These are phyloP conservation scores for Pleurotus ostreatus DNA, from an alignment of 768 basidiomycete genomes.

Conservation along the genomic window DNA sequence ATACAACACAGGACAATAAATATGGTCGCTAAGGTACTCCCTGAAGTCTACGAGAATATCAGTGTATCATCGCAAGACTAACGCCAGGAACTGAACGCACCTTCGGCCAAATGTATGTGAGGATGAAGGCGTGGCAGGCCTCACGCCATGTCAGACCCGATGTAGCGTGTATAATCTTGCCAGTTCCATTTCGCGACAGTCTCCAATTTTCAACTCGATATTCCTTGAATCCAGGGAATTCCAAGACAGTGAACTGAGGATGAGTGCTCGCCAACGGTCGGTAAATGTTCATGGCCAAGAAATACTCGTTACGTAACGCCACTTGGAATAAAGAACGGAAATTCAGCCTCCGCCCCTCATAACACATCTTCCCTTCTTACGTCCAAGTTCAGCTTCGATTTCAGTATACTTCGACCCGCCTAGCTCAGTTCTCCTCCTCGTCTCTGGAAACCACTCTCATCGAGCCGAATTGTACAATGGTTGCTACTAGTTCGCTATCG, in stretches of 20 bases:
- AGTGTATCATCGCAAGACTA: not conserved
- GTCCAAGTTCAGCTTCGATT: not conserved
- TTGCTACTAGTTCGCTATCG: not conserved
- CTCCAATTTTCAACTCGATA: slow-evolving; percentile 57
- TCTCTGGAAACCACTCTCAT: not conserved
- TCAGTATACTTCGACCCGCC: not conserved
- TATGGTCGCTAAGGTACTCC: slow-evolving; percentile 9
- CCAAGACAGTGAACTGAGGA: slow-evolving; percentile 51
- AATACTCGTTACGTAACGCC: not conserved
- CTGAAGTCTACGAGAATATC: slow-evolving; percentile 13
- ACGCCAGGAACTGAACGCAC: slow-evolving; percentile 13
- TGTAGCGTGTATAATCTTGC: slow-evolving; percentile 25
- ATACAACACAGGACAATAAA: slow-evolving; percentile 14
- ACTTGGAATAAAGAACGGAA: not conserved
- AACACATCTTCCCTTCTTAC: not conserved
- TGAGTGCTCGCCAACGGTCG: slow-evolving; percentile 27
- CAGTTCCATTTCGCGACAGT: slow-evolving; percentile 36
- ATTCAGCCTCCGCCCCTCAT: not conserved
- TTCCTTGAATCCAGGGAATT: slow-evolving; percentile 47
- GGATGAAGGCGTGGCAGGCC: slow-evolving; percentile 23
- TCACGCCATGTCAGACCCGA: slow-evolving; percentile 33
- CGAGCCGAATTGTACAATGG: not conserved
- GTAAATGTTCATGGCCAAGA: slow-evolving; percentile 4
- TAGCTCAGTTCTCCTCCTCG: not conserved
- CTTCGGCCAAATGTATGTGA: slow-evolving; percentile 30